Percentiles rank a stretch among this genome's conserved stretches.
Conservation (phyloP, 768 basidiomycete species). For the Amanita brunnescens region DNA sequence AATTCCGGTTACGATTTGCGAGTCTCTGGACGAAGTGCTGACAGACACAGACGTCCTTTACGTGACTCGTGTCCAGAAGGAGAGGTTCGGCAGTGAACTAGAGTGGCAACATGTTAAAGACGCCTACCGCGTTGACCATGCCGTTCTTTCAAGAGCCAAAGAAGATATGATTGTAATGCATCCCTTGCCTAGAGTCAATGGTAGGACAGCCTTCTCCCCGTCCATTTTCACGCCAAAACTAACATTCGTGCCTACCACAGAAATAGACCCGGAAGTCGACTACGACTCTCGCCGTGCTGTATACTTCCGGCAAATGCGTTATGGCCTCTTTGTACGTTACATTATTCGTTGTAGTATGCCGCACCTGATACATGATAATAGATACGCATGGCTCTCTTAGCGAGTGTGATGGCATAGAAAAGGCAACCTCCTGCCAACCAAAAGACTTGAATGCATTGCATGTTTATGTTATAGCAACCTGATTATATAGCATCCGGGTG, state of each 20-base stretch:
- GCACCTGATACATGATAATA: conserved; percentile 5
- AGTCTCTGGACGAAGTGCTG: conserved; percentile 87
- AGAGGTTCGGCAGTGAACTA: conserved; percentile 71
- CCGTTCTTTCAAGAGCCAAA: conserved; percentile 87
- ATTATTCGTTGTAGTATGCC: neutral
- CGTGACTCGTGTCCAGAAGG: conserved; percentile 93
- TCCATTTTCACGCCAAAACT: neutral
- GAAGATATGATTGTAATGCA: conserved; percentile 99
- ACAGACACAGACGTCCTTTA: conserved; percentile 93
- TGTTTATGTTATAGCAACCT: no score
- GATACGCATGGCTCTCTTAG: conserved; percentile 28
- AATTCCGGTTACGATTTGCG: conserved; percentile 67
- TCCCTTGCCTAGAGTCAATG: conserved; percentile 90
- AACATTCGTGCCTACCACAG: conserved; percentile 29
- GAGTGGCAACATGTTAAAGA: conserved; percentile 93
- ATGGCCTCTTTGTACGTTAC: conserved; percentile 88
- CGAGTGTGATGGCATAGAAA: conserved; percentile 20
- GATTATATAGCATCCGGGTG: neutral
- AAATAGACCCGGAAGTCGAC: conserved; percentile 98
- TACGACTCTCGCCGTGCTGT: conserved; percentile 90
- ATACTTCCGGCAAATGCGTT: conserved; percentile 98
- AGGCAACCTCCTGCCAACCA: neutral
- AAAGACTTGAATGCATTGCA: neutral
- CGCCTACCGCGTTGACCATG: conserved; percentile 88
- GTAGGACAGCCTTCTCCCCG: conserved; percentile 28